Base-by-base conservation (phyloP, 305 asterid species). In the Fraxinus baroniana region DNA sequence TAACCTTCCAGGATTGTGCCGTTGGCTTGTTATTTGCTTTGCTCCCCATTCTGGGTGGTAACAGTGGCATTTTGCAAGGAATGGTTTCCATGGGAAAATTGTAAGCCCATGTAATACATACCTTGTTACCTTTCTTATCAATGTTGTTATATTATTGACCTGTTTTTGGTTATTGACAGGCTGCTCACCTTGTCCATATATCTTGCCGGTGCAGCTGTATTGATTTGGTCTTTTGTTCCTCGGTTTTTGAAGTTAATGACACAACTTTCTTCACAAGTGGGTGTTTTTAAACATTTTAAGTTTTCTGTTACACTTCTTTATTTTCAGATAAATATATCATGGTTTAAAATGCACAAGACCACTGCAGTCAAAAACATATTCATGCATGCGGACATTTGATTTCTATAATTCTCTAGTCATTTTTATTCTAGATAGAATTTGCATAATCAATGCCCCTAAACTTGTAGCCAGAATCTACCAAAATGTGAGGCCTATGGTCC, bases 1-100 rank as follows among this genome's bases (percentile, higher is more conserved):
- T 80, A 80, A 84, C 85, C 82, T 76, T 55, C 85, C 86, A 95
- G 99, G 99, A 95, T 80, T 96, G 98, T 84, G 98, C 98, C 73
- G 99, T 96, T 88, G 99, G 98, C 78, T 91, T 96, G 89, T 87
- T 96, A 79, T 96, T 96, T 84, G 99, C 99, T 79, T 87, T 96
- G 88, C 97, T 96, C 77, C 98, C 99, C 52, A 91, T 96, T 85
- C 92, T 96, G 79, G 98, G 99, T 26, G 99, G 99, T 86, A 88
- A 87, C 81, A 90, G 97, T 80, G 98, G 99, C 85, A 86, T 94
- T 88, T 82, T 92, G 88, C 94, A 82, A 74, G 99, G 98, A 90
- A 90, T 96, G 87, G 74, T 87, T 84, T 92, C 98, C 75, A 93
- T 96, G 98, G 98, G 98, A 78, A 94, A 91, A 90, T 78, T 90